Percentiles rank a stretch among this genome's conserved stretches.
Evolutionary conservation across 1,139 yeast genomes (phyloP).

Genomic region (Yamadazyma kanchanaburiensis): DNA sequence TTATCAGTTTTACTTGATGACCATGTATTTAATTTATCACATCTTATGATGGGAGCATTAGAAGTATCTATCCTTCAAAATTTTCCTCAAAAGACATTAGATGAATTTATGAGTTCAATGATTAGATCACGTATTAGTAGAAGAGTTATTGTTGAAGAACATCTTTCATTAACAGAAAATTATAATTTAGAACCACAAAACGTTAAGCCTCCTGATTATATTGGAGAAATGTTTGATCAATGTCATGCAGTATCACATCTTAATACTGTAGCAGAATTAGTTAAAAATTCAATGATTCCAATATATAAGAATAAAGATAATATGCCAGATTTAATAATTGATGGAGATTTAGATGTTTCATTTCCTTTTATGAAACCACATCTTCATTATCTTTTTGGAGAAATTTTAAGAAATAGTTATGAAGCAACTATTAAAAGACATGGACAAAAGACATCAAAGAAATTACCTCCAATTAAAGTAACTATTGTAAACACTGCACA

Average conservation of each 20-base stretch:
- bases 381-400: slow-evolving; percentile 81
- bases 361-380: slow-evolving; percentile 88
- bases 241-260: slow-evolving; percentile 76
- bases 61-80: slow-evolving; percentile 69
- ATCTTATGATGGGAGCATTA: slow-evolving; percentile 87
- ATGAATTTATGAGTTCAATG: slow-evolving; percentile 70
- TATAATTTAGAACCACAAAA: slow-evolving; percentile 44
- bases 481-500: slow-evolving; percentile 66
- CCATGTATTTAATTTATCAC: slow-evolving; percentile 78
- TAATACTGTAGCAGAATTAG: slow-evolving; percentile 47
- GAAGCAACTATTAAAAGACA: slow-evolving; percentile 67
- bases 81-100: slow-evolving; percentile 62
- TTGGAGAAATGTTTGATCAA: slow-evolving; percentile 82
- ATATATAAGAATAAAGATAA: slow-evolving; percentile 51
- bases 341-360: slow-evolving; percentile 59
- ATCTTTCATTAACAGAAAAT: slow-evolving; percentile 69
- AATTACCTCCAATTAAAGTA: slow-evolving; percentile 68
- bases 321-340: slow-evolving; percentile 73
- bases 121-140: slow-evolving; percentile 84
- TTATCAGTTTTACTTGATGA: slow-evolving; percentile 66
- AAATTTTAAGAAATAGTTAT: slow-evolving; percentile 76
- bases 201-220: slow-evolving; percentile 60
- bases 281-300: slow-evolving; percentile 41
- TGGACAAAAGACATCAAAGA: slow-evolving; percentile 23
- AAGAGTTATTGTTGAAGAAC: slow-evolving; percentile 88